Evolutionary conservation across 345 rosid genomes (phyloP), one percentile per base, ranked within the genome.

Genomic region (Linum usitatissimum): DNA sequence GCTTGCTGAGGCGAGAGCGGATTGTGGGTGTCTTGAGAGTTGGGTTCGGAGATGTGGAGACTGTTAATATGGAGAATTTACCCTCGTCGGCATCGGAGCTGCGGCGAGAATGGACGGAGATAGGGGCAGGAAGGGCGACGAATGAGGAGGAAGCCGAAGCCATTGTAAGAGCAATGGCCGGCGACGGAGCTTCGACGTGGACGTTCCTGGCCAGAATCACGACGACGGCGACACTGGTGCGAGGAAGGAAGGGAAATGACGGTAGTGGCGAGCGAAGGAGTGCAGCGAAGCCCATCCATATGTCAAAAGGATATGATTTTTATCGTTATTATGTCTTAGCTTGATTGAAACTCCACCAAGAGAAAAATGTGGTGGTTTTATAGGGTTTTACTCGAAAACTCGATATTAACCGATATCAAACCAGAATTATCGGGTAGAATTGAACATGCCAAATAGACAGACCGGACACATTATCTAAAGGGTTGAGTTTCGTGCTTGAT

Each of bases 1-100:
- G 78, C 30, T 62, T 66, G 71, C 95, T 77, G n/a, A 91, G 83
- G 65, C 92, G 95, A 30, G 94, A 78, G 53, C 91, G 94, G 57
- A 91, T 64, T n/a, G 92, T 70, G 30, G 88, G 94, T 45, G 94
- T 80, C 68, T 79, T 79, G 12, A 72, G 83, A 8, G 71, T 63
- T 17, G 69, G 77, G 14, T 15, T 66, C 28, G 84, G 80, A 2
- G 84, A 73, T 30, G 74, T 67, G 15, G 75, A 71, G 59, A 74
- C 56, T 55, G 63, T 59, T 4, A 74, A 71, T 13, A 75, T 54
- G n/a, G 72, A 69, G 38, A 59, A n/a, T 9, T 45, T 45, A 45
- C 51, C 51, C 13, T 45, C 51, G 14, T 45, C 51, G 51, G 4
- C 0, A 45, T 45, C 17, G 13, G 51, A 45, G 51, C 14, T 10